Evolutionary conservation across 176 grass and related monocot species (phyloP), one percentile per base, ranked within the genome.

Genomic region (Musa troglodytarum): DNA sequence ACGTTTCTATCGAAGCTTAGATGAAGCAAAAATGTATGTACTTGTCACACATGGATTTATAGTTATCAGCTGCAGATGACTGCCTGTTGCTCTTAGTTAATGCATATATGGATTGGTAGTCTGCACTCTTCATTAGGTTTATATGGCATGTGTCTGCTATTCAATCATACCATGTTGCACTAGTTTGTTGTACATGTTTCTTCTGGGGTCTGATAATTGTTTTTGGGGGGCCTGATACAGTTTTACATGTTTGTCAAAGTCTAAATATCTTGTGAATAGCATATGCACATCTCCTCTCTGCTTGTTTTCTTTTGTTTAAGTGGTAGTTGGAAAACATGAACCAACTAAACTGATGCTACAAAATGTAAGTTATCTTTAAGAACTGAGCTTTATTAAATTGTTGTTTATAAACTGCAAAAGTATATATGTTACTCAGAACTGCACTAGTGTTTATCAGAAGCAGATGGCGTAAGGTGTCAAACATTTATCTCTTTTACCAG

Each of bases 11-110:
- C 84, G 85, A 55, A 91, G 95, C 74, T 89, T 99, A 86, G 95
- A 99, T 82, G 95, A 99, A 85, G 91, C 91, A 43, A 99, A 92
- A 85, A 82, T 89, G 95, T 99, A 91, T 73, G 84, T 84, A 19
- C 21, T 57, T 29, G 2, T 57, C 9, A 56, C 23, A 10, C 16
- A 52, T 70, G 49, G 17, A 50, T 20, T 70, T 70, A 20, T 22
- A 70, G 0, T 11, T 20, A 51, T 2, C 17, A 61, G 9, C 55
- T 57, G 9, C 49, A 70, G 49, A 8, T 50, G 1, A 70, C 20
- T 70, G 16, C 49, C 43, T 50, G 5, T 22, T 52, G 8, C 15
- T n/a, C 19, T 22, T 9, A 51, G 11, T 65, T 26, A 13, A 10
- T 25, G 23, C 63, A 65, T 43, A 43, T 43, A 43, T 13, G 63